Conservation (phyloP, 441 rosid species). For the Kokia cookei region DNA sequence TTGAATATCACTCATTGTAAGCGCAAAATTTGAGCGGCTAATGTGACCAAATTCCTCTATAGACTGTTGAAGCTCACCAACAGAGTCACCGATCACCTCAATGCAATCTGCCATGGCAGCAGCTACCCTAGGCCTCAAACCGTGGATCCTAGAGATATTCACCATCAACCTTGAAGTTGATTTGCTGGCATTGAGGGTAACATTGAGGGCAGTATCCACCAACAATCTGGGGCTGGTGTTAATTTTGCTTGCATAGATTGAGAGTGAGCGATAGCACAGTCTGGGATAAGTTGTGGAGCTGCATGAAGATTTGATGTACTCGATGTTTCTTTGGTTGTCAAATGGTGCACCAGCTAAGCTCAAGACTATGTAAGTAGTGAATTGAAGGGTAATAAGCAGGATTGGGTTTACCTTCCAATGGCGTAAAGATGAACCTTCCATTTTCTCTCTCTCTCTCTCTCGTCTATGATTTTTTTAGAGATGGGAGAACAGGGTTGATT, state of each 20-base stretch:
- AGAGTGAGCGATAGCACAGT: constrained; percentile 57
- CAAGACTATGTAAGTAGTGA: constrained; percentile 12
- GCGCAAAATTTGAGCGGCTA: constrained; percentile 21
- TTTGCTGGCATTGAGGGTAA: constrained; percentile 39
- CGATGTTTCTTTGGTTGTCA: constrained; percentile 14
- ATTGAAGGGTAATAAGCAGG: constrained; percentile 20
- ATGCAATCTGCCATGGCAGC: constrained; percentile 56
- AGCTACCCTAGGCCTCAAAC: constrained; percentile 26
- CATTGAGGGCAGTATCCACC: constrained; percentile 45
- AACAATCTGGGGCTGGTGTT: constrained; percentile 38
- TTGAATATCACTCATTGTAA: constrained; percentile 43
- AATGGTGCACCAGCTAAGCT: constrained; percentile 3
- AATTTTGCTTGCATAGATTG: constrained; percentile 46
- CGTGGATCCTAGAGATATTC: constrained; percentile 27
- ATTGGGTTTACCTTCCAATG: background rate
- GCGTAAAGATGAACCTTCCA: constrained; percentile 1
- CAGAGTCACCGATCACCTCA: constrained; percentile 47
- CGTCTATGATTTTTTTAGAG: background rate
- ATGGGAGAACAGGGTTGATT: background rate
- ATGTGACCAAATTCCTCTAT: constrained; percentile 36
- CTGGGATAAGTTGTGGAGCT: constrained; percentile 47
- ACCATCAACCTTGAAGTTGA: constrained; percentile 29
- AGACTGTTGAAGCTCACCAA: constrained; percentile 46
- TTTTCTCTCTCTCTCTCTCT: background rate
- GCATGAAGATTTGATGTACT: constrained; percentile 61